These are phyloP conservation scores for Stephanodiscus triporus DNA, from an alignment of 108 stramenopile genomes.

Conservation along the genomic window DNA sequence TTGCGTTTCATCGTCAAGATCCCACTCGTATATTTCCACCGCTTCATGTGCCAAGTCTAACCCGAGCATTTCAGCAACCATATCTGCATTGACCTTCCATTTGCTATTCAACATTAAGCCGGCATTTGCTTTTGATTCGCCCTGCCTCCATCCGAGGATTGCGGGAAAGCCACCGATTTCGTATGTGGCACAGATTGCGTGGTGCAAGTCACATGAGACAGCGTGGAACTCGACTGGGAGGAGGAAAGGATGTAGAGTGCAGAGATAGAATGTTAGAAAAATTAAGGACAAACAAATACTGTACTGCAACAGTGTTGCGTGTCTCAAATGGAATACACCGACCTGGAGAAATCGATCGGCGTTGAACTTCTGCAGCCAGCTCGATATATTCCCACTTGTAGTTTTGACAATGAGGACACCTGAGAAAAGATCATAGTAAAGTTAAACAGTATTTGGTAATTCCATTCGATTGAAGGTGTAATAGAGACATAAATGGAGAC, in stretches of 20 bases:
- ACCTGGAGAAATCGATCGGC: conserved; percentile 30
- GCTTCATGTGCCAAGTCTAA: conserved; percentile 33
- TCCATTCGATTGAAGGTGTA: not conserved
- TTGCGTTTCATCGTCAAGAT: conserved; percentile 11
- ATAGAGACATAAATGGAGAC: too few relatives aligned
- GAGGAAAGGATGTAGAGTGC: not conserved
- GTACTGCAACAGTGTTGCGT: not conserved
- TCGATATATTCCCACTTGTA: conserved; percentile 44
- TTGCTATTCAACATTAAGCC: conserved; percentile 30
- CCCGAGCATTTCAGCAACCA: conserved; percentile 17
- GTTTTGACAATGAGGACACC: conserved; percentile 38
- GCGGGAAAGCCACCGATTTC: conserved; percentile 39
- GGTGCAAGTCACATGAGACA: conserved; percentile 41
- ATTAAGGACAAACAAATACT: not conserved
- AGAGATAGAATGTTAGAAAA: not conserved
- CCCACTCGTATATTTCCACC: conserved; percentile 9
- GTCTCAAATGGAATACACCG: not conserved
- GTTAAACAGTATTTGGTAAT: not conserved
- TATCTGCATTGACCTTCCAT: conserved; percentile 23
- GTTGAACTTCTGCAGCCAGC: conserved; percentile 34
- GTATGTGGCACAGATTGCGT: conserved; percentile 36
- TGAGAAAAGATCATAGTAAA: not conserved
- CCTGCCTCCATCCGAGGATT: conserved; percentile 30
- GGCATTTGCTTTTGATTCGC: conserved; percentile 7
- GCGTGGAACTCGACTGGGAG: conserved; percentile 41